Conservation (phyloP, 306 rosid genomes). For the Adenanthera pavonina region DNA sequence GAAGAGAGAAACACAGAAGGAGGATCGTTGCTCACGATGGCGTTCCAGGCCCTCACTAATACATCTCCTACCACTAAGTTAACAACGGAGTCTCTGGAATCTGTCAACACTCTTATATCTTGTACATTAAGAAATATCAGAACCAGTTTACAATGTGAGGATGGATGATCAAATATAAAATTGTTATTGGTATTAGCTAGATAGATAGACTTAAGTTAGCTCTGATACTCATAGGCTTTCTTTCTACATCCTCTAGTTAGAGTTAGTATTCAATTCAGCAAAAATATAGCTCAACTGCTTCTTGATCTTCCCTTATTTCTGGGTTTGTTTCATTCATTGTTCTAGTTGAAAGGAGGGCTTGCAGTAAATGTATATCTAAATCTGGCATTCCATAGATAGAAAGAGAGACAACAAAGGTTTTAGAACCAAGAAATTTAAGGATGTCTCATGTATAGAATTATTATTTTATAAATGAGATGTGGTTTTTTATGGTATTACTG, state of each 20-base stretch:
- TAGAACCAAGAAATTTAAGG: constrained; percentile 41
- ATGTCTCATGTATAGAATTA: constrained; percentile 47
- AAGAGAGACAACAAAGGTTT: constrained; percentile 32
- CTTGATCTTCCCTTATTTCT: constrained; percentile 2
- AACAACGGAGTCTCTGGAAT: constrained; percentile 82
- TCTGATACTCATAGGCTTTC: constrained; percentile 34
- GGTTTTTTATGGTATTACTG: not conserved
- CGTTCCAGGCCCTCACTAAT: constrained; percentile 80
- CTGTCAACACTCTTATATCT: constrained; percentile 74
- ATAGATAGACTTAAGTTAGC: constrained; percentile 35
- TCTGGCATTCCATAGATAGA: constrained; percentile 41
- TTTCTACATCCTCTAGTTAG: constrained; percentile 7
- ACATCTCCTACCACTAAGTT: constrained; percentile 85
- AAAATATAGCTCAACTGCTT: constrained; percentile 32
- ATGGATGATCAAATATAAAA: constrained; percentile 50
- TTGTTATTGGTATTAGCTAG: constrained; percentile 25
- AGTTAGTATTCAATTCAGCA: constrained; percentile 40
- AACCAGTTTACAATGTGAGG: constrained; percentile 91
- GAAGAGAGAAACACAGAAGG: constrained; percentile 79
- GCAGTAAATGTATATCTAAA: constrained; percentile 39
- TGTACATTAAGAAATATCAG: constrained; percentile 81
- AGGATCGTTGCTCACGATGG: constrained; percentile 83
- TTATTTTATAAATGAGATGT: constrained; percentile 42
- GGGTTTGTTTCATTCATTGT: constrained; percentile 49
- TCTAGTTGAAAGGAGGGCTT: constrained; percentile 40